Conservation (phyloP, 306 rosid species). For the Prunus armeniaca region DNA sequence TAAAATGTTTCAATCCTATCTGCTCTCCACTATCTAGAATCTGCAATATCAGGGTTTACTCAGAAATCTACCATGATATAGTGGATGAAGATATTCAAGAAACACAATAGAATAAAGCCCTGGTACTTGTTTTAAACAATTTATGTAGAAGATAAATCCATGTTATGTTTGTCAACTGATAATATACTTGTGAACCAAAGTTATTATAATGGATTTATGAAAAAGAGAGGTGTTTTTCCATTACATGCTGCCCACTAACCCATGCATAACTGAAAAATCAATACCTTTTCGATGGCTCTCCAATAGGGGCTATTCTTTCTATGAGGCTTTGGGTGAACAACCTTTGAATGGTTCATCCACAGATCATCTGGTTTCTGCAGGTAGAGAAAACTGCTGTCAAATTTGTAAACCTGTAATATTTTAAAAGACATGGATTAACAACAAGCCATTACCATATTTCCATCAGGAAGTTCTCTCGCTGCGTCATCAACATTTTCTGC, state of each 20-base stretch:
- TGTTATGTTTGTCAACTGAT: background rate
- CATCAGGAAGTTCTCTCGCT: too few species aligned
- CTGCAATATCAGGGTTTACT: constrained; percentile 44
- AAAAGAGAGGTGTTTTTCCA: background rate
- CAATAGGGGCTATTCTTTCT: constrained; percentile 66
- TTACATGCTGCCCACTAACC: background rate
- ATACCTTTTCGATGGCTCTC: constrained; percentile 80
- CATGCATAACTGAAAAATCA: background rate
- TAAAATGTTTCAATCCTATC: constrained; percentile 78
- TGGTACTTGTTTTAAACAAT: background rate
- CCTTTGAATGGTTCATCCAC: constrained; percentile 87
- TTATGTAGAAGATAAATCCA: background rate
- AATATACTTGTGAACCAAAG: too few species aligned
- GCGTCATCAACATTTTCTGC: too few species aligned
- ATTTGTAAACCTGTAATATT: constrained; percentile 16
- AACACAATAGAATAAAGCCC: constrained; percentile 16
- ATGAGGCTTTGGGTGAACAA: constrained; percentile 87
- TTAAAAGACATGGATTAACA: constrained; percentile 11
- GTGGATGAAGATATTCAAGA: constrained; percentile 5
- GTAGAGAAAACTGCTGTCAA: constrained; percentile 23
- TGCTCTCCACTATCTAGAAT: constrained; percentile 68
- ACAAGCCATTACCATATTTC: constrained; percentile 47
- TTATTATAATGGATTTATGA: too few species aligned
- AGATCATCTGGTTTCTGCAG: constrained; percentile 95
- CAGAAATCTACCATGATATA: constrained; percentile 19